Base-by-base conservation (phyloP, 768 basidiomycete genomes). In the Strobilomyces dryophilus region DNA sequence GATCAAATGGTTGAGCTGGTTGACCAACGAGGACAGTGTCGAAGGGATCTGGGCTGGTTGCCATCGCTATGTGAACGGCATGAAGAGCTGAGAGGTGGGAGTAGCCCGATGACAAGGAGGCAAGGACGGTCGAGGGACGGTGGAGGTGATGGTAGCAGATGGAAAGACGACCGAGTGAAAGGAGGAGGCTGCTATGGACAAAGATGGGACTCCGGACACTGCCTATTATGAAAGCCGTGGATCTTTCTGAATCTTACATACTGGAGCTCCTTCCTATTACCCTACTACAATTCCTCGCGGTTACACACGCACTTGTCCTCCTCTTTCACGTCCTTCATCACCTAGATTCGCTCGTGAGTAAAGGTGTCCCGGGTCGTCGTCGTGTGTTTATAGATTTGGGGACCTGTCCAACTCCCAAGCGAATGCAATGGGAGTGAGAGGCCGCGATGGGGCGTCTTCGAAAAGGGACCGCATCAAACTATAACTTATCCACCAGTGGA, bases 241-340 rank as follows among this genome's bases (percentile, higher is more conserved):
- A 56, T 61, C 57, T 60, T 45, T 57, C 18, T 24, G 24, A 24
- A 24, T 24, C 48, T 52, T 52, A 52, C 52, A 39, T 29, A 42
- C 15, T 47, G 47, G 43, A 54, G 15, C 35, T 49, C 35, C 55
- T 62, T 49, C 39, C 56, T 39, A 21, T 50, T 53, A 18, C 47
- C 53, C 65, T 62, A 56, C 62, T 59, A 54, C 36, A 17, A 9
- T 15, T 32, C 35, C 46, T 44, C n/a, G 10, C 66, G 44, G 60
- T 49, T 49, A 57, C 78, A 81, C 52, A 56, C 61, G 58, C 79
- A 80, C 58, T 70, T 74, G 62, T 80, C 72, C 60, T 77, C 76
- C 49, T 80, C 79, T 61, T 75, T 74, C 51, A 80, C 75, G 48
- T 71, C 60, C 49, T 68, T 66, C 78, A 80, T 77, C 44, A 79